phyloP scores from a whole-genome alignment of 768 basidiomycete genomes.

The Lactarius trivialis region DNA sequence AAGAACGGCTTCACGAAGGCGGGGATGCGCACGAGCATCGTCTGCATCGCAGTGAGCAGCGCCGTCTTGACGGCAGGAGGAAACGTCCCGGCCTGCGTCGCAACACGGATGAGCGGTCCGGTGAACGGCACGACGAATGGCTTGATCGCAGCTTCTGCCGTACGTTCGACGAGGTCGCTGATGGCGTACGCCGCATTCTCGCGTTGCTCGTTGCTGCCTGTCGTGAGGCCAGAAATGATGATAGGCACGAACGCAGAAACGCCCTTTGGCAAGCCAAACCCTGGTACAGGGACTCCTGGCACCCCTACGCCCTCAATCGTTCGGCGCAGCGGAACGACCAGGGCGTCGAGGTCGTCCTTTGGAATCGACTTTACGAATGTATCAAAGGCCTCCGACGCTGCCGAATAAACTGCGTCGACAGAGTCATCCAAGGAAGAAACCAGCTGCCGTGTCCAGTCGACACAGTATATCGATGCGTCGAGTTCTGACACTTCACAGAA shows the following conservation, averaged over 20 bases:
- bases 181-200: slow-evolving; percentile 96
- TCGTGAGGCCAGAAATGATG: slow-evolving; percentile 87
- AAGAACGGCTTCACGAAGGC: slow-evolving; percentile 95
- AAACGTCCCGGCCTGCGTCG: slow-evolving; percentile 81
- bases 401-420: slow-evolving; percentile 66
- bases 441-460: slow-evolving; percentile 93
- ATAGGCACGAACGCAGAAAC: slow-evolving; percentile 78
- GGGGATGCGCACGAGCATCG: slow-evolving; percentile 82
- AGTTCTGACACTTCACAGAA: slow-evolving; percentile 82
- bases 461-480: slow-evolving; percentile 77
- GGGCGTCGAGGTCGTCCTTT: slow-evolving; percentile 87
- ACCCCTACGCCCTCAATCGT: slow-evolving; percentile 82
- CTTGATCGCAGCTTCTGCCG: slow-evolving; percentile 81
- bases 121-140: slow-evolving; percentile 94
- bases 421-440: slow-evolving; percentile 77
- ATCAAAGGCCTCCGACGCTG: slow-evolving; percentile 80
- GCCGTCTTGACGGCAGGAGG: slow-evolving; percentile 91
- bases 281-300: slow-evolving; percentile 71
- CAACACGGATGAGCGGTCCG: slow-evolving; percentile 91
- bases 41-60: slow-evolving; percentile 78
- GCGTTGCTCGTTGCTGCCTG: slow-evolving; percentile 89
- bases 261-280: slow-evolving; percentile 82
- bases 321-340: slow-evolving; percentile 84
- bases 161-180: slow-evolving; percentile 89
- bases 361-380: slow-evolving; percentile 82